These are phyloP conservation scores for Phanerochaete carnosa DNA, from an alignment of 768 basidiomycete genomes.

Conservation along the genomic window DNA sequence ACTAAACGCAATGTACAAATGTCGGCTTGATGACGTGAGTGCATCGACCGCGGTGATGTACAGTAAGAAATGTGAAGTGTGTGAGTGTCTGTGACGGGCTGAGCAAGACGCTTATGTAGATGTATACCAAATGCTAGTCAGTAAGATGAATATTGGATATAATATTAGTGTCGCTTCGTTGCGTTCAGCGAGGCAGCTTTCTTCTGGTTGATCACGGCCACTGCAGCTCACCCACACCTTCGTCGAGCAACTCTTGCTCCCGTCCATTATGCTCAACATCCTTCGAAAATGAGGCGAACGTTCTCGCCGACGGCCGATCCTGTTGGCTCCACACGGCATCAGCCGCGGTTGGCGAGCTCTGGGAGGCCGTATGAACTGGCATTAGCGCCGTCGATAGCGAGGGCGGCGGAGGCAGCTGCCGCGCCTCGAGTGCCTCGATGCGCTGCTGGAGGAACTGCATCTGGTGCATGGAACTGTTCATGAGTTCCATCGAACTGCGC, in stretches of 20 bases:
- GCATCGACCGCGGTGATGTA: too few relatives aligned
- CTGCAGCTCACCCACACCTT: background rate
- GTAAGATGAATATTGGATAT: too few relatives aligned
- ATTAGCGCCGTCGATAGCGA: background rate
- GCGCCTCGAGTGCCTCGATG: conserved; percentile 1
- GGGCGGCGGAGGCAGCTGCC: background rate
- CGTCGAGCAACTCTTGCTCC: background rate
- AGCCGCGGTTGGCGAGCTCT: background rate
- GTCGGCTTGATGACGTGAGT: background rate
- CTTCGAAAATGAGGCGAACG: background rate
- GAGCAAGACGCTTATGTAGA: too few relatives aligned
- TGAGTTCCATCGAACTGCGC: background rate
- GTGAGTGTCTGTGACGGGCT: too few relatives aligned
- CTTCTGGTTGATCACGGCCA: background rate
- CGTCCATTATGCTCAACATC: background rate
- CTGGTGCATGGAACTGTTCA: conserved; percentile 3
- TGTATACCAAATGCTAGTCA: too few relatives aligned
- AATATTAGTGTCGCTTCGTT: too few relatives aligned
- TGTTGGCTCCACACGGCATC: background rate
- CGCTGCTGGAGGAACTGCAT: background rate
- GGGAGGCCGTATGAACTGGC: background rate
- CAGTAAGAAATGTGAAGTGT: too few relatives aligned
- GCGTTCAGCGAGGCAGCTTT: background rate
- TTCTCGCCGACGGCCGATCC: background rate
- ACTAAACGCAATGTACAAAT: background rate